These are phyloP conservation scores for Dendrobium catenatum DNA, from an alignment of 106 monocot species.

Conservation along the genomic window DNA sequence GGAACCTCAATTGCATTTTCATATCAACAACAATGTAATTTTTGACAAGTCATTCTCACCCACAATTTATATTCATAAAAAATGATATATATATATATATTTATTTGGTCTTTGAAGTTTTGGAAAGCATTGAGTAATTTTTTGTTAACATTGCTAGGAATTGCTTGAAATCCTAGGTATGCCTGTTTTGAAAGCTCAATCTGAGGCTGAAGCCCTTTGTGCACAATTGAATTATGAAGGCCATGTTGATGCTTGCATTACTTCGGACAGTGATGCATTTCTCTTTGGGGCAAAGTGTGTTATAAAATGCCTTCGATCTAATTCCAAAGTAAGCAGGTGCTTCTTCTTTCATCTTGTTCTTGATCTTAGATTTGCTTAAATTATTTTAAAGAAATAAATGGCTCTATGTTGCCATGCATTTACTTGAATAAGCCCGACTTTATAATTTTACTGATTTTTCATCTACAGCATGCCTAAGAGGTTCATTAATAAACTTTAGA, in stretches of 20 bases:
- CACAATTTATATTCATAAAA: background rate
- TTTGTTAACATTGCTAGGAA: conserved; percentile 51
- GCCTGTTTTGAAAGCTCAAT: conserved; percentile 65
- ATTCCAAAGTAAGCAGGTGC: conserved; percentile 52
- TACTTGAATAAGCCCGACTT: background rate
- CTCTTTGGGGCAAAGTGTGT: conserved; percentile 92
- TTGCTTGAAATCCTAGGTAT: conserved; percentile 82
- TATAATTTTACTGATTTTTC: background rate
- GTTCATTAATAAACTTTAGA: background rate
- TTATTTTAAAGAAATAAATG: background rate
- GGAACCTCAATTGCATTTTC: background rate
- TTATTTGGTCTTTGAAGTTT: background rate
- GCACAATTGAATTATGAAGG: conserved; percentile 81
- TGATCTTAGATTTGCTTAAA: background rate
- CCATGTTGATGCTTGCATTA: conserved; percentile 93
- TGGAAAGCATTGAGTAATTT: conserved; percentile 3
- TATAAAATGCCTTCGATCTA: conserved; percentile 66
- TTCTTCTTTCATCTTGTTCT: background rate
- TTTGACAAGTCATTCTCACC: background rate
- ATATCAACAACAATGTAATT: background rate
- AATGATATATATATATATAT: background rate
- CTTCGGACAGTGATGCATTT: conserved; percentile 94
- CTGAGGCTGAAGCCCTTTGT: conserved; percentile 95
- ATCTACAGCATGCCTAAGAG: background rate
- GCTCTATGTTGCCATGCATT: background rate